Percentiles rank a stretch among this genome's conserved stretches.
Evolutionary conservation across 441 rosid species (phyloP).

Genomic region (Mallotus repandus): DNA sequence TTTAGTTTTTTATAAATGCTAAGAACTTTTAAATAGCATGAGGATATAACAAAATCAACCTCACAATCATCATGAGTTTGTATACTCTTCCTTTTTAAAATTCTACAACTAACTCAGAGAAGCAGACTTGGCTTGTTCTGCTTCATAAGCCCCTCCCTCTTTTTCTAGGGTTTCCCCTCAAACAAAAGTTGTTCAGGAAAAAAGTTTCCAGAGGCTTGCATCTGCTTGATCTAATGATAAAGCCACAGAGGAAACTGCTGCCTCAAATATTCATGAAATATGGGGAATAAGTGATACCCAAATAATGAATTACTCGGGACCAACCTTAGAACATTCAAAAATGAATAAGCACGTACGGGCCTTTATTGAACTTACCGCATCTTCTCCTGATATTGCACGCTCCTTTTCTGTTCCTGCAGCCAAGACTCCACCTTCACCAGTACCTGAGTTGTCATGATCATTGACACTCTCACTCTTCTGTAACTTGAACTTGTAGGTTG

Average conservation of each 20-base stretch:
- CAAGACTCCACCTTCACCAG: constrained; percentile 74
- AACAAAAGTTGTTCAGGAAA: not conserved
- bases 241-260: not conserved
- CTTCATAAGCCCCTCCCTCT: not conserved
- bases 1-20: not conserved
- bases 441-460: constrained; percentile 38
- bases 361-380: constrained; percentile 64
- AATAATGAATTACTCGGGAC: not conserved
- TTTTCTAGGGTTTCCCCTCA: not conserved
- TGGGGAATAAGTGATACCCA: not conserved
- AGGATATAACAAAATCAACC: not conserved
- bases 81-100: not conserved
- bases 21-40: not conserved
- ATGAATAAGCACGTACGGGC: not conserved
- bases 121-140: not conserved
- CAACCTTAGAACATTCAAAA: not conserved
- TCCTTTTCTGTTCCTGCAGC: constrained; percentile 95
- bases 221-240: not conserved
- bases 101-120: not conserved
- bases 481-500: constrained; percentile 79
- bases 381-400: constrained; percentile 85
- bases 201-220: not conserved
- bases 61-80: not conserved
- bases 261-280: not conserved
- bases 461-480: constrained; percentile 50